Evolutionary conservation across 73 alveolate species (phyloP).

Genomic region (Urostyla sp.): DNA sequence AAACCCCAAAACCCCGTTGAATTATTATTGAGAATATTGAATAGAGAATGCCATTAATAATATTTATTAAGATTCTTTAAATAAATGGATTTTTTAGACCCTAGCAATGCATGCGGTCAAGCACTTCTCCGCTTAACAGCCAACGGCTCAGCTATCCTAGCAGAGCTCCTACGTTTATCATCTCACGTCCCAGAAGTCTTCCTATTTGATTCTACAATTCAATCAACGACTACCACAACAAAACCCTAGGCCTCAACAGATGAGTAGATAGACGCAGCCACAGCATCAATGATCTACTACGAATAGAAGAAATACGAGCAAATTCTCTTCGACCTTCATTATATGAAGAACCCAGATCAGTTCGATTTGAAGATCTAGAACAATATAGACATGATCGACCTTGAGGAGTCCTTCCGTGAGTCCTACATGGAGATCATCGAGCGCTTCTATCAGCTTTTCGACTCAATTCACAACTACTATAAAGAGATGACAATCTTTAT

Average conservation of each 20-base stretch:
- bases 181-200: constrained; percentile 94
- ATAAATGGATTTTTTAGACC: constrained; percentile 77
- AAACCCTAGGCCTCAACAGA: constrained; percentile 6
- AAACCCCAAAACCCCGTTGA: too few relatives aligned
- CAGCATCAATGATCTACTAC: constrained; percentile 44
- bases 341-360: constrained; percentile 87
- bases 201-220: constrained; percentile 34
- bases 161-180: constrained; percentile 93
- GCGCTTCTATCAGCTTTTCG: constrained; percentile 92
- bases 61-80: neutral
- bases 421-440: constrained; percentile 92
- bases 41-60: too few relatives aligned
- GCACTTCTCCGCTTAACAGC: constrained; percentile 90
- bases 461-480: constrained; percentile 89
- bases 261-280: constrained; percentile 13
- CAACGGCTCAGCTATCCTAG: constrained; percentile 94
- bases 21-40: too few relatives aligned
- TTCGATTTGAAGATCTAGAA: constrained; percentile 89
- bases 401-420: constrained; percentile 95
- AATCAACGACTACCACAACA: constrained; percentile 27
- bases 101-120: constrained; percentile 88
- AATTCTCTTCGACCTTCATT: constrained; percentile 87
- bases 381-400: constrained; percentile 88
- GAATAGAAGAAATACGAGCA: constrained; percentile 85
- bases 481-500: constrained; percentile 89